Evolutionary conservation across 768 basidiomycete species (phyloP), one percentile per base, ranked within the genome.

Genomic region (Gloeopeniophorella convolvens): DNA sequence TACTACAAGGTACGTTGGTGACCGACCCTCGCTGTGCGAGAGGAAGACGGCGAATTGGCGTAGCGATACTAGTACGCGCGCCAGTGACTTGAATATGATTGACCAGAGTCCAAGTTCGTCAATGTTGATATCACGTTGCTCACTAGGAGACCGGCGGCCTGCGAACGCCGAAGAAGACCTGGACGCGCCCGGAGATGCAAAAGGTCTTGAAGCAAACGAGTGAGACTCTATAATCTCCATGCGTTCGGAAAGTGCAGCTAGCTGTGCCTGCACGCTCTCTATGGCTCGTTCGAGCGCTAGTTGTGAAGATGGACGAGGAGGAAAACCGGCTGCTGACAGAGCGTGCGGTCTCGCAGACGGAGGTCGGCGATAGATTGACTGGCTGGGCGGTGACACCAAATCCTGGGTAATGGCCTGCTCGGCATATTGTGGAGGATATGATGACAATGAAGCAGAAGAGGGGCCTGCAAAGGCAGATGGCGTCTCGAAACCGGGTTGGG

Each of bases 101-200:
- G 89, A 78, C 89, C 89, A 92, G 71, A 90, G 76, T 40, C 89
- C 89, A 63, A 90, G 71, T 62, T 90, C 86, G 42, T 87, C 47
- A 16, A 39, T 30, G 21, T 48, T 39, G 11, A 50, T 30, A 18
- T 57, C 61, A 23, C 50, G 34, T 18, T 28, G 37, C 3, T 45
- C 55, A 26, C 56, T 57, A 5, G 62, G 59, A 32, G 47, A 57
- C 13, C 58, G 54, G 2, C 58, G 53, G 5, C 59, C 48, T 4
- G 49, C 23, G 20, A 45, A 44, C 1, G 69, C 65, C 5, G 73
- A 69, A 36, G 72, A 28, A 37, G 52, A 43, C 32, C 60, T 60
- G 9, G 50, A 55, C 3, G 49, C 56, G 21, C 60, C 59, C 7
- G 54, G 58, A 4, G 57, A 50, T 11, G 85, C 67, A 12, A 74